Evolutionary conservation across 2,329 filamentous ascomycete genomes (phyloP).

Genomic region (Exophiala sideris): DNA sequence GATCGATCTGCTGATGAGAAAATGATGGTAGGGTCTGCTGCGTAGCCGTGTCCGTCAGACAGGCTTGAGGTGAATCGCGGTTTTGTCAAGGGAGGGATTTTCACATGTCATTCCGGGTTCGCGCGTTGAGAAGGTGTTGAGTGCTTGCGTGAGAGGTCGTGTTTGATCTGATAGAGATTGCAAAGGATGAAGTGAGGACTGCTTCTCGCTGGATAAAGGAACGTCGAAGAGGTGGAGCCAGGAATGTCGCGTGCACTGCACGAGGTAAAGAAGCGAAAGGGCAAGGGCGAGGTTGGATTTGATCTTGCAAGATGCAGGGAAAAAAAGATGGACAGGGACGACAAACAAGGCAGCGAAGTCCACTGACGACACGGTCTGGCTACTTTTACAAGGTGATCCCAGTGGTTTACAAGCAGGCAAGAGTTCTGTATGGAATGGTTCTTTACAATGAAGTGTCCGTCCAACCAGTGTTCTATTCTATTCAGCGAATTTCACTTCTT

Average conservation of each 20-base stretch:
- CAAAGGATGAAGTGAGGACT: slow-evolving; percentile 1
- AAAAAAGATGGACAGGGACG: not conserved
- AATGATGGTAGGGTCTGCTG: slow-evolving; percentile 32
- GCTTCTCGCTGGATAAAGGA: not conserved
- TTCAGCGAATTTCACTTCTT: no score
- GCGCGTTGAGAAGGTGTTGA: not conserved
- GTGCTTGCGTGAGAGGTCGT: not conserved
- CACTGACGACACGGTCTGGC: not conserved
- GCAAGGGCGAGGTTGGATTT: not conserved
- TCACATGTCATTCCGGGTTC: slow-evolving; percentile 27
- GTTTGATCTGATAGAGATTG: not conserved
- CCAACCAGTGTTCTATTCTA: no score
- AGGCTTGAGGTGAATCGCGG: slow-evolving; percentile 4
- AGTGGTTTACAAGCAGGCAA: slow-evolving; percentile 33
- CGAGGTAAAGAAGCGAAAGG: not conserved
- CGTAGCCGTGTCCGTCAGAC: slow-evolving; percentile 1
- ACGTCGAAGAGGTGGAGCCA: not conserved
- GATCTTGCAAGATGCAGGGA: not conserved
- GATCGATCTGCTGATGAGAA: slow-evolving; percentile 45
- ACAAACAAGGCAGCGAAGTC: slow-evolving; percentile 3
- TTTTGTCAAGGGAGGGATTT: slow-evolving; percentile 18
- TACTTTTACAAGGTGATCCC: no score
- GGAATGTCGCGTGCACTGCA: slow-evolving; percentile 11
- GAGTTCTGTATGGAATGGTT: no score
- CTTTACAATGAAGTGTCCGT: no score